phyloP scores from a whole-genome alignment of 208 protist species.

The Wallacemonas sp. region DNA sequence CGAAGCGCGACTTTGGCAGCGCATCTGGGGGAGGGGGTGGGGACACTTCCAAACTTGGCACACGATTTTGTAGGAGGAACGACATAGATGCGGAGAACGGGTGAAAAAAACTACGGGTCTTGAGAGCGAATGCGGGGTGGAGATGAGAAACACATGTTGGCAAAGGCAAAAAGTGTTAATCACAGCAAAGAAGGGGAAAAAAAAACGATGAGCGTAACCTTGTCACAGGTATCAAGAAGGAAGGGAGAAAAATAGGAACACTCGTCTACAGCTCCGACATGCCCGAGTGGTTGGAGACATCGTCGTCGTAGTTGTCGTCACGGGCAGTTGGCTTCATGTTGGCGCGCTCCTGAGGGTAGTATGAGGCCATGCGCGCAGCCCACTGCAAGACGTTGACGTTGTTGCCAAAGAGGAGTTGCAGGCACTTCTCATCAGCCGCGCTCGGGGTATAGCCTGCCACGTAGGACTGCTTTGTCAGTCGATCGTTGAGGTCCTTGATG shows the following conservation, averaged over 20 bases:
- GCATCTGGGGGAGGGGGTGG: too few relatives aligned
- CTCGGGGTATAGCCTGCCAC: conserved; percentile 59
- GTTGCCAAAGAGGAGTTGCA: conserved; percentile 53
- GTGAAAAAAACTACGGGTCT: not conserved
- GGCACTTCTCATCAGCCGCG: conserved; percentile 51
- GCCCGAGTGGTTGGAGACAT: not conserved
- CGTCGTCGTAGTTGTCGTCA: conserved; percentile 24
- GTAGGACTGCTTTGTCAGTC: conserved; percentile 63
- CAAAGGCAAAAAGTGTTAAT: not conserved
- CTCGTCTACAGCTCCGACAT: conserved; percentile 1
- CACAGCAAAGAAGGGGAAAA: not conserved
- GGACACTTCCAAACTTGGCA: too few relatives aligned
- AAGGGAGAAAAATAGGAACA: not conserved
- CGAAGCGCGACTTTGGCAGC: too few relatives aligned
- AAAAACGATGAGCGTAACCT: not conserved
- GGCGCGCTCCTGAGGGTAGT: conserved; percentile 55
- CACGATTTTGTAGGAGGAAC: not conserved
- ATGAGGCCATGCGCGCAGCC: conserved; percentile 70
- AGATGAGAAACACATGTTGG: not conserved
- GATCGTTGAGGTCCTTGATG: conserved; percentile 63
- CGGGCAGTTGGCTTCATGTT: conserved; percentile 26
- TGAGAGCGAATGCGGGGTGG: not conserved
- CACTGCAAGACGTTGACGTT: conserved; percentile 63
- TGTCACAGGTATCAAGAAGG: not conserved
- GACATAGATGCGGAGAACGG: conserved; percentile 14